Evolutionary conservation across 345 rosid species (phyloP).

Genomic region (Eucalyptus regnans): DNA sequence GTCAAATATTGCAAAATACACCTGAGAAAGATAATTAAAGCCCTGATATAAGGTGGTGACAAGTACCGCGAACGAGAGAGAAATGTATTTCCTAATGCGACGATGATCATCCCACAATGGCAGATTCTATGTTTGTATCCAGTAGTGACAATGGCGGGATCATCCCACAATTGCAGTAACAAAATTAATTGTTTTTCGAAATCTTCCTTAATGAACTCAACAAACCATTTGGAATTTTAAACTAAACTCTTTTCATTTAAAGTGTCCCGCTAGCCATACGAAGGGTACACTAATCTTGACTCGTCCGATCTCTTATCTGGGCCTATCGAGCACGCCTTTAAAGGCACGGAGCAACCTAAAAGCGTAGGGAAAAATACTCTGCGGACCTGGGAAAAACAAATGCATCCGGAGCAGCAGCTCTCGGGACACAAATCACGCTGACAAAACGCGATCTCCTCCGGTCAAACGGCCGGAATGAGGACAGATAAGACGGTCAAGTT

Average conservation of each 20-base stretch:
- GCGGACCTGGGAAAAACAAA: not conserved
- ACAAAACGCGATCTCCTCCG: not conserved
- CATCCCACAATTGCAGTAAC: not conserved
- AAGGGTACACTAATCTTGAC: not conserved
- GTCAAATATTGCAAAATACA: not conserved
- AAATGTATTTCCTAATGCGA: not conserved
- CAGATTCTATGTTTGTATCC: not conserved
- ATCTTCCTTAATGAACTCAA: not conserved
- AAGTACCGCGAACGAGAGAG: rapidly evolving
- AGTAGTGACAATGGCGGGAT: not conserved
- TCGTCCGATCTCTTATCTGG: not conserved
- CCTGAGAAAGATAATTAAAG: not conserved
- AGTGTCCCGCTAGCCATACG: not conserved
- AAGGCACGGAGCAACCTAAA: not conserved
- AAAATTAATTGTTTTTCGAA: not conserved
- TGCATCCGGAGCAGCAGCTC: not conserved
- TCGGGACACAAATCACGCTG: not conserved
- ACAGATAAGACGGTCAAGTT: slow-evolving; percentile 1
- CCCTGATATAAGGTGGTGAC: not conserved
- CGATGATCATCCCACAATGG: not conserved
- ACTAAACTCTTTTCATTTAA: not conserved
- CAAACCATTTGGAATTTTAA: not conserved
- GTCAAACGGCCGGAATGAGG: not conserved
- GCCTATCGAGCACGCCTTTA: not conserved
- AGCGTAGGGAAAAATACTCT: not conserved